These are phyloP conservation scores for Fragosphaeria purpurea DNA, from an alignment of 2,329 filamentous ascomycete species.

Conservation along the genomic window DNA sequence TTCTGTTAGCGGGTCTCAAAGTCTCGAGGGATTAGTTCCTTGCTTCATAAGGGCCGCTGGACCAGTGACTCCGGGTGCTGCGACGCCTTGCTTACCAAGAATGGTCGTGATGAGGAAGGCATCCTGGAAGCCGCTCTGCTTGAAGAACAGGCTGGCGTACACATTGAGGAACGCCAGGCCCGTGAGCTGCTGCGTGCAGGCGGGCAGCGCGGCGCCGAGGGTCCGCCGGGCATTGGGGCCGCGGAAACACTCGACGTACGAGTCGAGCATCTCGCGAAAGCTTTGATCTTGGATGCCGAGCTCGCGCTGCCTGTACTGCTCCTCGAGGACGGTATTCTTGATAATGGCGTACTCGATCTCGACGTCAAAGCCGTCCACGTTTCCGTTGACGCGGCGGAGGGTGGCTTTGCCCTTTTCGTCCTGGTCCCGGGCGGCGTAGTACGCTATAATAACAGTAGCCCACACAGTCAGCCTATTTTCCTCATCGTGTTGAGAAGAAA, in stretches of 20 bases:
- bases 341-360: constrained; percentile 14
- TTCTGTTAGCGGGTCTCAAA: no score
- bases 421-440: constrained; percentile 11
- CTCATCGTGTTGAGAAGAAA: no score
- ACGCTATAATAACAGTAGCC: background rate
- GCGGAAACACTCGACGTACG: constrained; percentile 14
- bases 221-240: constrained; percentile 10
- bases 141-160: constrained; percentile 17
- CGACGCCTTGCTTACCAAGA: constrained; percentile 5
- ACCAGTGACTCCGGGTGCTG: background rate
- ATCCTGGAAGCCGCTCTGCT: constrained; percentile 15
- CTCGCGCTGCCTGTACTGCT: constrained; percentile 4
- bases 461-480: no score
- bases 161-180: constrained; percentile 15
- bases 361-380: constrained; percentile 11
- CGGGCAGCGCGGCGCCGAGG: constrained; percentile 10
- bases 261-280: constrained; percentile 2
- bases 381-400: constrained; percentile 12
- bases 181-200: constrained; percentile 15
- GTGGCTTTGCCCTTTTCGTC: constrained; percentile 13
- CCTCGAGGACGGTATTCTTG: constrained; percentile 13
- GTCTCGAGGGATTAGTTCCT: no score
- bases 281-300: background rate
- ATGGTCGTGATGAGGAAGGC: constrained; percentile 16
- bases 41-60: no score